Base-by-base conservation (phyloP, 1,139 yeast species). In the Saccharomyces hybrid region DNA sequence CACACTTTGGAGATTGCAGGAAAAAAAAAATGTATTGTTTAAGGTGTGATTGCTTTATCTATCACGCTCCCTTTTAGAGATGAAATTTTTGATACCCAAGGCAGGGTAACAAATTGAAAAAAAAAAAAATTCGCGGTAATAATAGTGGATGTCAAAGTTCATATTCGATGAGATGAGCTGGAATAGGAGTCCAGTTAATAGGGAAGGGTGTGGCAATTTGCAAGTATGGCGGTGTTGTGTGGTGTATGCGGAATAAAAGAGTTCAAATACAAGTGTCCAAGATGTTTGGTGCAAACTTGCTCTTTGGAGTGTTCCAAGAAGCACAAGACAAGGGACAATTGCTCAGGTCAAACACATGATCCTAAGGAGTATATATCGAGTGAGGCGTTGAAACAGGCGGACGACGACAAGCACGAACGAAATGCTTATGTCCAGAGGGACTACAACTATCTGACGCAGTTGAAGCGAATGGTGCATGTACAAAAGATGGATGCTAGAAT, bases 211-310 rank as follows among this genome's bases (percentile, higher is more conserved):
- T 14, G 14, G 44, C 44, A 38, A 31, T 13, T 13, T 31, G 16
- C 16, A 11, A 38, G 44, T 5, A 28, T 32, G 13, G 23, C 13
- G 42, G 28, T 42, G n/a, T 42, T 65, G 42, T 84, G 89, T 64
- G 74, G 75, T 49, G 73, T 83, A 31, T 85, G 93, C 61, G 73
- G 74, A 8, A 62, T 64, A 25, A 68, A 73, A 25, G 69, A 66
- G 23, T 69, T 76, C 55, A 87, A 84, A 64, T 91, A 91, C 67
- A 83, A 78, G n/a, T 91, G 98, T 67, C 97, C 98, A 0, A 84
- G 86, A 9, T 91, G 98, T 66, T 73, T 72, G 7, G 68, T 74
- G 14, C 76, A 73, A 55, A 85, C 95, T 0, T 91, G 98, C 67
- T 82, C 88, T 0, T 67, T 87, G 13, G 76, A 64, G 4, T 91